These are phyloP conservation scores for Ceratocystis destructans DNA, from an alignment of 2,329 filamentous ascomycete species.

Conservation along the genomic window DNA sequence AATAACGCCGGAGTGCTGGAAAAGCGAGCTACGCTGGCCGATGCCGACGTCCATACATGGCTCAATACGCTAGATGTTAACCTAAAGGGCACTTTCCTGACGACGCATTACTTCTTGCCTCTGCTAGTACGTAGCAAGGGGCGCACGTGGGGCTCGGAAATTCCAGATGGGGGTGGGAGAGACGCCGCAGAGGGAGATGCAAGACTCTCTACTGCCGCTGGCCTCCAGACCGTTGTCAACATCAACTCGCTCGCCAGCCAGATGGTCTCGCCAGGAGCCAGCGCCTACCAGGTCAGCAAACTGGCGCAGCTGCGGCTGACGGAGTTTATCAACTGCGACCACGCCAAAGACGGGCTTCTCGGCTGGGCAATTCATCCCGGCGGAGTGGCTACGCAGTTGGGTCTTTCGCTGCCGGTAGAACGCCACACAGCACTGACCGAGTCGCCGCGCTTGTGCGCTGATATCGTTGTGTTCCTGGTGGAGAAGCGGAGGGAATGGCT, in stretches of 20 bases:
- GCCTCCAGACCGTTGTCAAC: constrained; percentile 29
- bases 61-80: constrained; percentile 38
- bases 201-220: neutral
- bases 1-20: constrained; percentile 34
- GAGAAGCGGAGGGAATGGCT: constrained; percentile 33
- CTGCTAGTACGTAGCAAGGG: constrained; percentile 27
- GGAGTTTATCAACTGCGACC: constrained; percentile 36
- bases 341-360: constrained; percentile 30
- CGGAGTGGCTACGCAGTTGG: constrained; percentile 28
- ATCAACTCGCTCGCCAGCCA: constrained; percentile 33
- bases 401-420: constrained; percentile 2
- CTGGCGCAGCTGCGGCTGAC: constrained; percentile 36
- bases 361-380: constrained; percentile 31
- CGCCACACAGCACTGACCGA: constrained; percentile 24
- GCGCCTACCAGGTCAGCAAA: constrained; percentile 36
- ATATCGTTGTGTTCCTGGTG: constrained; percentile 33
- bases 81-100: constrained; percentile 34
- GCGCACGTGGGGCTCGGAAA: constrained; percentile 24
- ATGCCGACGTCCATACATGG: constrained; percentile 32
- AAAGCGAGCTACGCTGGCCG: constrained; percentile 26
- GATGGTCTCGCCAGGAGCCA: constrained; percentile 26
- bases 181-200: constrained; percentile 21
- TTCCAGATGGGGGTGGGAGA: neutral
- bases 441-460: constrained; percentile 29
- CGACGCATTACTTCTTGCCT: constrained; percentile 36